Percentiles rank a stretch among this genome's conserved stretches.
Evolutionary conservation across 106 monocot genomes (phyloP).

Genomic region (Cymbidium sinense): DNA sequence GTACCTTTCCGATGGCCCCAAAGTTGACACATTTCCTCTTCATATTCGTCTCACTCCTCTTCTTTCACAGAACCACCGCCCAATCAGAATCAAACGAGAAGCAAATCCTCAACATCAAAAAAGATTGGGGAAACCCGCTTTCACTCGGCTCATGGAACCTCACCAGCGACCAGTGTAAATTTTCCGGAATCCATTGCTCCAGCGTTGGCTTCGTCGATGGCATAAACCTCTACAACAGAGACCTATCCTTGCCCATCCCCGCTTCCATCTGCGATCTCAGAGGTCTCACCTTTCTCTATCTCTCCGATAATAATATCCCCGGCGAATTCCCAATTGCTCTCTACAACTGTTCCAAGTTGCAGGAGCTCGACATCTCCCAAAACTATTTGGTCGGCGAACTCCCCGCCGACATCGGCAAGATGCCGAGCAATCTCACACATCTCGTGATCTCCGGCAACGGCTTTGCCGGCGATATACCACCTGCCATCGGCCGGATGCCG

Average conservation of each 20-base stretch:
- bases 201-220: conserved; percentile 27
- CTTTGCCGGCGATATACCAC: conserved; percentile 52
- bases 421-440: conserved; percentile 11
- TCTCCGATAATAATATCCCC: conserved; percentile 43
- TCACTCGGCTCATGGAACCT: conserved; percentile 29
- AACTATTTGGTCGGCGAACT: conserved; percentile 45
- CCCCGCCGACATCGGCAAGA: conserved; percentile 26
- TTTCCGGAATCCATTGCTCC: conserved; percentile 38
- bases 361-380: conserved; percentile 43
- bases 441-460: conserved; percentile 41
- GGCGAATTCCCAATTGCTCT: conserved; percentile 38
- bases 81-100: conserved; percentile 14
- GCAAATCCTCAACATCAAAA: conserved; percentile 37
- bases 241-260: conserved; percentile 23
- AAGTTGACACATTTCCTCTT: neutral
- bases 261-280: conserved; percentile 39
- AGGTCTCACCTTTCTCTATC: conserved; percentile 37
- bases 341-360: conserved; percentile 42
- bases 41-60: neutral
- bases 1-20: neutral
- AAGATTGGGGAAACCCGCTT: conserved; percentile 20
- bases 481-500: conserved; percentile 22
- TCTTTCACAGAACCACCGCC: neutral
- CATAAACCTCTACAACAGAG: conserved; percentile 11
- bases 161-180: conserved; percentile 35